phyloP scores from a whole-genome alignment of 805 yeast genomes.

The Metschnikowia cerradonensis region DNA sequence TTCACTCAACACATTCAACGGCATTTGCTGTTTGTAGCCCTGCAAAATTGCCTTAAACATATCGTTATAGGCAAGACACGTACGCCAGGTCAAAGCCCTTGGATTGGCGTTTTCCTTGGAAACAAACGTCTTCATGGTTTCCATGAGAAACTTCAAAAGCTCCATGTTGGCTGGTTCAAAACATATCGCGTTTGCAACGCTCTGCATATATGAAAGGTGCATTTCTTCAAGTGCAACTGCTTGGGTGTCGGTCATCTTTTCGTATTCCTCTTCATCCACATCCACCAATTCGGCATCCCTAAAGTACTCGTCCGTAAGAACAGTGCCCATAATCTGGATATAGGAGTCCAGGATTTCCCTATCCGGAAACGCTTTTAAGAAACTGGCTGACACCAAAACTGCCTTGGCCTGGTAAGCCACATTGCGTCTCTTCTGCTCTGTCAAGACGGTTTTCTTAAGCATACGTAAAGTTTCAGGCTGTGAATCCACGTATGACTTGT shows the following conservation, averaged over 20 bases:
- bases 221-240: slow-evolving; percentile 42
- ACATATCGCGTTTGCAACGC: slow-evolving; percentile 17
- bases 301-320: slow-evolving; percentile 38
- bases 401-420: slow-evolving; percentile 57
- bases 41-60: slow-evolving; percentile 22
- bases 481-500: slow-evolving; percentile 30
- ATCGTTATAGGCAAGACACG: slow-evolving; percentile 46
- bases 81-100: slow-evolving; percentile 51
- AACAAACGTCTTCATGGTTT: slow-evolving; percentile 22
- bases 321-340: slow-evolving; percentile 29
- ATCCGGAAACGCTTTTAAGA: slow-evolving; percentile 33
- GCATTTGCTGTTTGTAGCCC: background rate
- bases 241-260: slow-evolving; percentile 14
- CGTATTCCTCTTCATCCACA: slow-evolving; percentile 26
- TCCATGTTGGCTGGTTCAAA: slow-evolving; percentile 11
- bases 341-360: slow-evolving; percentile 37
- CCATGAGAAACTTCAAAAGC: slow-evolving; percentile 27
- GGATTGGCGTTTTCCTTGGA: background rate
- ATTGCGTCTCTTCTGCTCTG: slow-evolving; percentile 67
- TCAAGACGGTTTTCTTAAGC: slow-evolving; percentile 43
- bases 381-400: slow-evolving; percentile 50
- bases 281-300: slow-evolving; percentile 21
- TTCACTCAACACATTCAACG: slow-evolving; percentile 5
- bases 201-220: slow-evolving; percentile 33
- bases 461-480: slow-evolving; percentile 26